These are phyloP conservation scores for Agrocybe praecox DNA, from an alignment of 768 basidiomycete species.

Conservation along the genomic window DNA sequence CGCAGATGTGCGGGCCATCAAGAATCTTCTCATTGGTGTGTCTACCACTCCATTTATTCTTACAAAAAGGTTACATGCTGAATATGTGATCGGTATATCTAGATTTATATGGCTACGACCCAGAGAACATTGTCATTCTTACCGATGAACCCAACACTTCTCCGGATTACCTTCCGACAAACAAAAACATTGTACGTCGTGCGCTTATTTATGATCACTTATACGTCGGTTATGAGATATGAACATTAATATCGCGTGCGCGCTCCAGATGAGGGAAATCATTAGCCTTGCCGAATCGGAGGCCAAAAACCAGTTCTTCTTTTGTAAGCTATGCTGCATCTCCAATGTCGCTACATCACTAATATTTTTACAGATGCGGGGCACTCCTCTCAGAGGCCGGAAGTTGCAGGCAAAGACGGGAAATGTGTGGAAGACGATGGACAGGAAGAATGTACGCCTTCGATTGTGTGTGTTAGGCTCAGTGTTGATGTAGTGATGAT, in stretches of 20 bases:
- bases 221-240: neutral
- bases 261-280: neutral
- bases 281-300: neutral
- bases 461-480: neutral
- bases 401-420: neutral
- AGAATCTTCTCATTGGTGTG: constrained; percentile 12
- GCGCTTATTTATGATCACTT: neutral
- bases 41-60: neutral
- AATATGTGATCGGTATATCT: neutral
- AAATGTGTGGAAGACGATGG: constrained; percentile 9
- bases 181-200: constrained; percentile 10
- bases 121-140: constrained; percentile 2
- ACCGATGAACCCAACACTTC: neutral
- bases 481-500: neutral
- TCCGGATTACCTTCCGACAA: neutral
- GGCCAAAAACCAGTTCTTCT: constrained; percentile 4
- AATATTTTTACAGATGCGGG: constrained; percentile 11
- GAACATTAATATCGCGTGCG: neutral
- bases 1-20: constrained; percentile 5
- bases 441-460: constrained; percentile 13
- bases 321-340: constrained; percentile 2
- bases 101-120: neutral
- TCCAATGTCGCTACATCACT: neutral
- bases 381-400: constrained; percentile 9
- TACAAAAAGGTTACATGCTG: neutral